These are phyloP conservation scores for Curvularia eragrostidis DNA, from an alignment of 2,329 filamentous ascomycete genomes.

Conservation along the genomic window DNA sequence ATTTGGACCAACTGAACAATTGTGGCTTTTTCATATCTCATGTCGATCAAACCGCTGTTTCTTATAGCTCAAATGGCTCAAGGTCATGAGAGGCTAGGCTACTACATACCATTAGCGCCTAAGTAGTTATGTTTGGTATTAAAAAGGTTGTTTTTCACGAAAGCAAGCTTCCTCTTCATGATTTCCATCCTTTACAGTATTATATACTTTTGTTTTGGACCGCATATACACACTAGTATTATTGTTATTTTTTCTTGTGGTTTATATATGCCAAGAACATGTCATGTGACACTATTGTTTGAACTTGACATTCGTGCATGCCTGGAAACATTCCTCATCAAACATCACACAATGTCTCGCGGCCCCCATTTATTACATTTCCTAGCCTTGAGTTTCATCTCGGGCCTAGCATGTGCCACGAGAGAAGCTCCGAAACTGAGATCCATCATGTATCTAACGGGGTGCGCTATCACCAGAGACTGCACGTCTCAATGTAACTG, in stretches of 20 bases:
- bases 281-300: not conserved
- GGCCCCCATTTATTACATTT: not conserved
- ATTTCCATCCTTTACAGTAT: too few species aligned
- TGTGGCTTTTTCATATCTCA: too few species aligned
- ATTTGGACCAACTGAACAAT: too few species aligned
- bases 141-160: too few species aligned
- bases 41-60: too few species aligned
- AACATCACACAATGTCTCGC: not conserved
- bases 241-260: not conserved
- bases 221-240: not conserved
- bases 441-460: constrained; percentile 12
- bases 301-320: not conserved
- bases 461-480: not conserved
- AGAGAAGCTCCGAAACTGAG: constrained; percentile 1
- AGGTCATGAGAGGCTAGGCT: too few species aligned
- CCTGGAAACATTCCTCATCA: not conserved
- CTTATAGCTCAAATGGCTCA: too few species aligned
- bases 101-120: too few species aligned
- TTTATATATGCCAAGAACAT: not conserved
- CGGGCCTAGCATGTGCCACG: not conserved
- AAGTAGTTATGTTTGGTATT: too few species aligned
- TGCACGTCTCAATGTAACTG: not conserved
- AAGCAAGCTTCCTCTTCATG: too few species aligned
- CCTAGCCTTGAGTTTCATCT: not conserved
- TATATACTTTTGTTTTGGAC: too few species aligned